phyloP scores from a whole-genome alignment of 257 asterid genomes.

The Lantana camara region DNA sequence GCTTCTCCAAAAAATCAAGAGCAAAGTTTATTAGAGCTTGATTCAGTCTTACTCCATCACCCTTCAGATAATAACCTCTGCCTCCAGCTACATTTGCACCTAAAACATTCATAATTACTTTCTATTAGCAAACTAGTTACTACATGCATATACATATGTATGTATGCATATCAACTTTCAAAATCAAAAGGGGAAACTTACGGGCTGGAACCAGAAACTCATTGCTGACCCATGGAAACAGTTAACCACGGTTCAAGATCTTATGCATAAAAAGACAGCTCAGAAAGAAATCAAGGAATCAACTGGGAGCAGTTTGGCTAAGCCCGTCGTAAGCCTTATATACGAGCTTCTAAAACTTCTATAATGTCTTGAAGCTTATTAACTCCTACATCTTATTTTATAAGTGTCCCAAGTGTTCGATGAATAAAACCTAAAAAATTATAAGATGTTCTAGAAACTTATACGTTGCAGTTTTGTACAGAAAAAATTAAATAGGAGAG shows the following conservation, averaged over 20 bases:
- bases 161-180: neutral
- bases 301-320: neutral
- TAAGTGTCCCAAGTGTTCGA: no score
- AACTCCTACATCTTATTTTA: no score
- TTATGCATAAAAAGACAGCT: neutral
- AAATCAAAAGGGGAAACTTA: neutral
- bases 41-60: constrained; percentile 80
- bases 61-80: constrained; percentile 84
- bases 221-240: no score
- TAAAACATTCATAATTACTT: constrained; percentile 26
- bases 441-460: no score
- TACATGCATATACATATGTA: neutral
- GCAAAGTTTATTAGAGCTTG: constrained; percentile 84
- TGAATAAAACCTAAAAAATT: no score
- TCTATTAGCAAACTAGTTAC: constrained; percentile 18
- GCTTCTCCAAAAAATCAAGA: constrained; percentile 65
- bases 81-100: constrained; percentile 94
- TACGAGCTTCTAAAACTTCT: no score
- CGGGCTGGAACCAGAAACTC: no score
- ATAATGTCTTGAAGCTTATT: no score
- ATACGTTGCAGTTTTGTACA: no score
- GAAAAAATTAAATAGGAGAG: no score
- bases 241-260: neutral
- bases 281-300: neutral
- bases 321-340: no score